phyloP scores from a whole-genome alignment of 2,329 filamentous ascomycete genomes.

The Trichoderma sp. region DNA sequence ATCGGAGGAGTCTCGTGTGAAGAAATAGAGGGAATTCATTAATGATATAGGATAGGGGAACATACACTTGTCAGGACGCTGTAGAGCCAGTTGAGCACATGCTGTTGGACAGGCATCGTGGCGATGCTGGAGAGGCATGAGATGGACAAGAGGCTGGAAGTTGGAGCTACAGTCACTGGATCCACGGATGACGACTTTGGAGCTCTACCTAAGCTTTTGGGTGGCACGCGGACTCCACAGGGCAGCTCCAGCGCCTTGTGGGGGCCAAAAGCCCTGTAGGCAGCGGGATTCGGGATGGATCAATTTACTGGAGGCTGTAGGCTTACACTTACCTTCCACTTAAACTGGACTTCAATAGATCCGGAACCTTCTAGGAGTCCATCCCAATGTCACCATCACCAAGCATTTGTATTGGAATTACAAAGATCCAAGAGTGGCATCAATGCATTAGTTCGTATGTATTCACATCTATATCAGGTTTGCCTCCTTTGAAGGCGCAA shows the following conservation, averaged over 20 bases:
- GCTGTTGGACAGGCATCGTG: constrained; percentile 72
- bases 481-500: not conserved
- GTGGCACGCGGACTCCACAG: not conserved
- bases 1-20: not conserved
- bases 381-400: not conserved
- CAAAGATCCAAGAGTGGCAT: not conserved
- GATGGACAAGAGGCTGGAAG: not conserved
- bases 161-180: not conserved
- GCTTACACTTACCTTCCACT: too few relatives aligned
- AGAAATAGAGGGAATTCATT: too few relatives aligned
- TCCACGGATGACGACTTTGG: constrained; percentile 1
- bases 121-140: constrained; percentile 17
- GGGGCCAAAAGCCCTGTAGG: not conserved
- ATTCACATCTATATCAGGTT: not conserved
- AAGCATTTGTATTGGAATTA: not conserved
- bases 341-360: not conserved
- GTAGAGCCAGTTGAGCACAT: constrained; percentile 92
- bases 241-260: not conserved
- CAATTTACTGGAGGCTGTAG: not conserved
- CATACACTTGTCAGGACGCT: constrained; percentile 77
- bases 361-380: not conserved
- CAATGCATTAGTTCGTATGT: not conserved
- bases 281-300: not conserved
- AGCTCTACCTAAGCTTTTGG: not conserved
- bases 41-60: not conserved